Evolutionary conservation across 306 rosid genomes (phyloP), one percentile per base, ranked within the genome.

Genomic region (Fagus sylvatica): DNA sequence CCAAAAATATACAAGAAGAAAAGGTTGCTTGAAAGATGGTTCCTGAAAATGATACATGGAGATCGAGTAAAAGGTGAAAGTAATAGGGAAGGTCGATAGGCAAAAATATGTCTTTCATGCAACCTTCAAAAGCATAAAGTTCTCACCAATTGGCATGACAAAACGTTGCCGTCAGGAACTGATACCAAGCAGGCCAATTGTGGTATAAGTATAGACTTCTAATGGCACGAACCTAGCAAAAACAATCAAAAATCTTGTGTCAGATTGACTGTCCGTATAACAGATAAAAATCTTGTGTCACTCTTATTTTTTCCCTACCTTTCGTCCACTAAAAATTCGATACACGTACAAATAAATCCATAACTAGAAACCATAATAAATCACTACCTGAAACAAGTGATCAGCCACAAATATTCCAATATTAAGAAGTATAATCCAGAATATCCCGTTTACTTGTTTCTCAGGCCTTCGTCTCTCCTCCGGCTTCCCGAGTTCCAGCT

Each of bases 71-170:
- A 80, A 69, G 49, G 55, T 28, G 79, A 77, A 81, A 61, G 74
- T 68, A 73, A 51, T 28, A 33, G 22, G 42, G 15, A 8, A 72
- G 42, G 33, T 4, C 66, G 0, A 22, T 13, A 51, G 10, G 53
- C 15, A 62, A 59, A 22, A 56, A 46, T 15, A n/a, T 42, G 64
- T 79, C 51, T 6, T 60, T 70, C 53, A 19, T 28, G 56, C 57
- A 55, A 22, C 55, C 11, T 3, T 5, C 13, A 7, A 74, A 73
- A 76, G 22, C 32, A 64, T 6, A 83, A 68, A 62, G 49, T 55
- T 73, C 92, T 88, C 87, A 91, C 99, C 99, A 95, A 90, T 90
- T 87, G 81, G 97, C 97, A 82, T 95, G 99, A 76, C 99, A 95
- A 80, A 91, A 93, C 70, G 97, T 91, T 55, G 99, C 98, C 15